These are phyloP conservation scores for Magnusiomyces clavatus DNA, from an alignment of 1,139 yeast species.

Conservation along the genomic window DNA sequence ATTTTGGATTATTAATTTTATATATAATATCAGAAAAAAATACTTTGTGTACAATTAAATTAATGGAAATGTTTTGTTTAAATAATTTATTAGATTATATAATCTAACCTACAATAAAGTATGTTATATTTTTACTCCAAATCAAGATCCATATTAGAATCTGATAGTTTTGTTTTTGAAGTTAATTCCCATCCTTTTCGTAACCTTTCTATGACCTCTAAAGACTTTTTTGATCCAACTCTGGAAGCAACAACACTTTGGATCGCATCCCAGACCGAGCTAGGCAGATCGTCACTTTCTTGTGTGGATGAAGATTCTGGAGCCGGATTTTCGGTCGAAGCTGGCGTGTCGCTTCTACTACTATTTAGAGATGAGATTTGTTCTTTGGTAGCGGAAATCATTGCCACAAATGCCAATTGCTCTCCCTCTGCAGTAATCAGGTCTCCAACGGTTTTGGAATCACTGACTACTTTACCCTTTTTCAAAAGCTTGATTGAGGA, in stretches of 20 bases:
- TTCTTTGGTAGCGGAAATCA: neutral
- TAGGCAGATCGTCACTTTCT: too few species aligned
- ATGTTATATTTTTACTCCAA: too few species aligned
- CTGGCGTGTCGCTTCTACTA: too few species aligned
- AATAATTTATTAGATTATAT: neutral
- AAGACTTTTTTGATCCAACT: too few species aligned
- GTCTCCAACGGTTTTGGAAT: neutral
- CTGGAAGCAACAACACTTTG: too few species aligned
- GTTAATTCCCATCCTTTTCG: neutral
- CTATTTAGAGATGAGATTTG: neutral
- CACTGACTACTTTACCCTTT: conserved; percentile 1
- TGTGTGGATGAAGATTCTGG: too few species aligned
- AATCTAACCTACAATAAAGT: too few species aligned
- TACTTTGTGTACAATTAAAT: neutral
- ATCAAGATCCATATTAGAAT: neutral
- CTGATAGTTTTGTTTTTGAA: neutral
- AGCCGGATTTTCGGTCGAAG: too few species aligned
- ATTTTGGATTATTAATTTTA: conserved; percentile 9
- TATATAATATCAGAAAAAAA: neutral
- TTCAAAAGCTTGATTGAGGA: neutral
- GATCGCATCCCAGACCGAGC: too few species aligned
- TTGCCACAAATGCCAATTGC: neutral
- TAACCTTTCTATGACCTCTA: too few species aligned
- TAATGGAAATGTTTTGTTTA: too few species aligned
- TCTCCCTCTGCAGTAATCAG: neutral